Percentiles rank a stretch among this genome's conserved stretches.
Conservation (phyloP, 2,329 filamentous ascomycete genomes). For the Rosellinia necatrix region DNA sequence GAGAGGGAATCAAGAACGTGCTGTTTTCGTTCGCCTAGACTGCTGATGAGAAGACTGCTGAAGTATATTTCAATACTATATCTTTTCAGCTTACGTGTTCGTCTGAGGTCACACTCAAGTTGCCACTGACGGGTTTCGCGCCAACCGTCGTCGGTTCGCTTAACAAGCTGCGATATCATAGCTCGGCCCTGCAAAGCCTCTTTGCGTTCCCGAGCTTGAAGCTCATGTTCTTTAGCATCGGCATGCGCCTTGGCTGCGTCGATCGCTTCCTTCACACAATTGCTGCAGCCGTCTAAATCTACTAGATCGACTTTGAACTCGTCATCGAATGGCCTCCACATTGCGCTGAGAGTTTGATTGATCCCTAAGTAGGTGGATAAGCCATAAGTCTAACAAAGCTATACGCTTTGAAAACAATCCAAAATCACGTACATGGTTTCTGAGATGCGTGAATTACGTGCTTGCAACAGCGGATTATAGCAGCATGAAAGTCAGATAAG, state of each 20-base stretch:
- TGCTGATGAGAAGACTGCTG: background rate
- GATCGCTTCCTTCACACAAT: slow-evolving; percentile 35
- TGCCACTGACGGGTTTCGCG: background rate
- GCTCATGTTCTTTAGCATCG: slow-evolving; percentile 26
- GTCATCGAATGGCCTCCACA: slow-evolving; percentile 37
- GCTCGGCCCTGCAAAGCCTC: background rate
- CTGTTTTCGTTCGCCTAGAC: slow-evolving; percentile 23
- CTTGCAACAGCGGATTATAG: slow-evolving; percentile 44
- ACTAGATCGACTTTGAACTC: slow-evolving; percentile 36
- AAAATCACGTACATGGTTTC: slow-evolving; percentile 38
- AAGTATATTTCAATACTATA: background rate
- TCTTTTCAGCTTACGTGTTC: background rate
- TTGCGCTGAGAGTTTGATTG: too few relatives aligned
- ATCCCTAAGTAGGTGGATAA: too few relatives aligned
- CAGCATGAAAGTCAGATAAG: slow-evolving; percentile 43
- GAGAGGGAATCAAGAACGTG: slow-evolving; percentile 39
- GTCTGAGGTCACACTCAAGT: background rate
- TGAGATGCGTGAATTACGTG: slow-evolving; percentile 38
- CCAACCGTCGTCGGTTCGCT: background rate
- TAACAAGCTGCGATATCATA: background rate
- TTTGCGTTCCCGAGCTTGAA: slow-evolving; percentile 1
- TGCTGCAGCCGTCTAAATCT: slow-evolving; percentile 27
- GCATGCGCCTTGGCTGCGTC: slow-evolving; percentile 33
- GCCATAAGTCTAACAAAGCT: too few relatives aligned
- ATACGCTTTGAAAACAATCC: background rate